phyloP scores from a whole-genome alignment of 2,329 filamentous ascomycete genomes.

The Thelonectria olida region DNA sequence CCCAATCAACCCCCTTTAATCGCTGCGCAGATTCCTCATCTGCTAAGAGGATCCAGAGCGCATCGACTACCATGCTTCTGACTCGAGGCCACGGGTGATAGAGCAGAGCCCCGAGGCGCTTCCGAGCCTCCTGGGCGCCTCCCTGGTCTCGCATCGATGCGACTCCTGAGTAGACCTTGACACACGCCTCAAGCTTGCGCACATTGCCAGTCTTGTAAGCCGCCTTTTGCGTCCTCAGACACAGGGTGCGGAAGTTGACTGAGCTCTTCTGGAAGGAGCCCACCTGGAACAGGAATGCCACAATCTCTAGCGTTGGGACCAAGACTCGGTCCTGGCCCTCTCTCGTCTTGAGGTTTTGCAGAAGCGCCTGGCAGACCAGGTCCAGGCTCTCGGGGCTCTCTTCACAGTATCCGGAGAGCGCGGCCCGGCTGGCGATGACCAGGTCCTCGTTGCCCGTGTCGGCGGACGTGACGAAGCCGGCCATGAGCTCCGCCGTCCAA shows the following conservation, averaged over 20 bases:
- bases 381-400: constrained; percentile 50
- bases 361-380: constrained; percentile 60
- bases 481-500: constrained; percentile 65
- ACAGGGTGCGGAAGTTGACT: constrained; percentile 65
- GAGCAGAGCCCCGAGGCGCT: constrained; percentile 77
- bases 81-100: constrained; percentile 85
- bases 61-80: constrained; percentile 66
- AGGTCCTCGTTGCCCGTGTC: constrained; percentile 82
- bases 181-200: constrained; percentile 80
- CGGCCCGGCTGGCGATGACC: constrained; percentile 73
- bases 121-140: constrained; percentile 56
- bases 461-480: constrained; percentile 76
- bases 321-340: constrained; percentile 74
- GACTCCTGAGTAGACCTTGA: constrained; percentile 81
- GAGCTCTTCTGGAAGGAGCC: constrained; percentile 55
- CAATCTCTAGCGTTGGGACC: constrained; percentile 79
- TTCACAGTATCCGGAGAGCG: constrained; percentile 66
- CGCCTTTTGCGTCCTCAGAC: constrained; percentile 77
- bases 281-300: constrained; percentile 79
- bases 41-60: constrained; percentile 61
- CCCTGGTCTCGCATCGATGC: constrained; percentile 48
- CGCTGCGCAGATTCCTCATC: constrained; percentile 42
- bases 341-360: constrained; percentile 61
- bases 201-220: constrained; percentile 87
- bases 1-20: constrained; percentile 67